These are phyloP conservation scores for Ceratocystis lukuohia DNA, from an alignment of 2,329 filamentous ascomycete species.

Conservation along the genomic window DNA sequence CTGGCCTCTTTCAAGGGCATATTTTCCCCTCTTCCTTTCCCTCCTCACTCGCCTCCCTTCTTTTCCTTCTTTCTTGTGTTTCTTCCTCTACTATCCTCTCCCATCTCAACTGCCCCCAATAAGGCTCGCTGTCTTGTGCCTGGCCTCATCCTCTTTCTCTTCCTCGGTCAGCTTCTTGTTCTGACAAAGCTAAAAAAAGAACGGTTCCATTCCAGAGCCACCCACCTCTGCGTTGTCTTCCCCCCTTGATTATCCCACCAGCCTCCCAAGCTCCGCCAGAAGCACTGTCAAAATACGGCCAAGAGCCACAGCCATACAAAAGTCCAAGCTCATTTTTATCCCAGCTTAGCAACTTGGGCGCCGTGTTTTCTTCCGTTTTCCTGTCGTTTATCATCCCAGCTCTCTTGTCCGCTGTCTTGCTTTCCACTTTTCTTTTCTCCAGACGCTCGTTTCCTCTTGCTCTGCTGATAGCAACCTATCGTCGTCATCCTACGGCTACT, in stretches of 20 bases:
- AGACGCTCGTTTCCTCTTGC: neutral
- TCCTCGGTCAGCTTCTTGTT: neutral
- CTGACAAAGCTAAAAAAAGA: neutral
- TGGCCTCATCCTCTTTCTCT: neutral
- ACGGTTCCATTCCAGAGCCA: neutral
- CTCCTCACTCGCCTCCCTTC: slow-evolving; percentile 16
- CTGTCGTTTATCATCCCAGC: neutral
- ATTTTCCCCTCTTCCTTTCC: slow-evolving; percentile 15
- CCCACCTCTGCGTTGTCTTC: neutral
- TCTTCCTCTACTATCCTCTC: neutral
- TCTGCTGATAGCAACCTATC: neutral
- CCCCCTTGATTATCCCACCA: slow-evolving; percentile 13
- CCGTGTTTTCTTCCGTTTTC: neutral
- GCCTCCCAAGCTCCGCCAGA: slow-evolving; percentile 1
- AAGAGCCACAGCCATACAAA: neutral
- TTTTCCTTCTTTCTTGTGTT: slow-evolving; percentile 19
- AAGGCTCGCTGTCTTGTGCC: neutral
- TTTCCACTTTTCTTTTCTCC: neutral
- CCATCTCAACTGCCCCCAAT: neutral
- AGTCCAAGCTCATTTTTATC: slow-evolving; percentile 1
- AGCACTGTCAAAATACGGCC: slow-evolving; percentile 4
- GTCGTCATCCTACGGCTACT: neutral
- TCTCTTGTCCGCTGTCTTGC: neutral
- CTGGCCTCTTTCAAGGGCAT: neutral
- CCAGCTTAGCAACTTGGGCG: neutral